Evolutionary conservation across 2,329 filamentous ascomycete species (phyloP), one percentile per base, ranked within the genome.

Genomic region (Aspergillus sp.): DNA sequence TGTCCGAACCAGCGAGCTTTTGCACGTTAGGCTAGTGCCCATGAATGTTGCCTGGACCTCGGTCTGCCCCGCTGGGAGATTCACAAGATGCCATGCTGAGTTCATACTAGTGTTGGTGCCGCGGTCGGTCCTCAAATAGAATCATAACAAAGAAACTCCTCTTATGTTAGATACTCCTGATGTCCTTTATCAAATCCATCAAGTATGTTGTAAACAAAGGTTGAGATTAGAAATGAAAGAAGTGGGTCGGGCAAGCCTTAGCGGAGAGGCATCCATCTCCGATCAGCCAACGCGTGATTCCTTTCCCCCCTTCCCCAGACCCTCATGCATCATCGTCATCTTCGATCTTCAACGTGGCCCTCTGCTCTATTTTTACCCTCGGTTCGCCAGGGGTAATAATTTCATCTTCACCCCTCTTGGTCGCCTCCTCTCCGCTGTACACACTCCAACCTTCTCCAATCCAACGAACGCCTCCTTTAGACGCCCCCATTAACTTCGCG

Each of bases 301-400:
- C 44, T 42, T 30, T 50, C 36, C 51, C 49, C 50, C 51, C 50
- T 56, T 61, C 58, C 59, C 59, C 58, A 60, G 58, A 61, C 49
- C 52, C 47, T 52, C 52, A 50, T 55, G 53, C 50, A 46, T 48
- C 54, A 47, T 8, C 22, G 22, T 22, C 22, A 22, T 22, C 22
- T 22, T 22, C 45, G 32, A 61, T 60, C 54, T 54, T 56, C 60
- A 62, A 62, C 59, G 59, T 62, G 55, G 57, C 59, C 52, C 52
- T 52, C 52, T 56, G 38, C 44, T 33, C 49, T 44, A 38, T 38
- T 38, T 38, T 38, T 38, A n/a, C 35, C 35, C 35, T 38, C 35
- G 35, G n/a, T 40, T 14, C 42, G 24, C 45, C 35, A 22, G 16
- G 19, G 14, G n/a, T 36, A 14, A 14, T 17, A 22, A 22, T 22